These are phyloP conservation scores for Corynespora cassiicola DNA, from an alignment of 2,329 filamentous ascomycete genomes.

Conservation along the genomic window DNA sequence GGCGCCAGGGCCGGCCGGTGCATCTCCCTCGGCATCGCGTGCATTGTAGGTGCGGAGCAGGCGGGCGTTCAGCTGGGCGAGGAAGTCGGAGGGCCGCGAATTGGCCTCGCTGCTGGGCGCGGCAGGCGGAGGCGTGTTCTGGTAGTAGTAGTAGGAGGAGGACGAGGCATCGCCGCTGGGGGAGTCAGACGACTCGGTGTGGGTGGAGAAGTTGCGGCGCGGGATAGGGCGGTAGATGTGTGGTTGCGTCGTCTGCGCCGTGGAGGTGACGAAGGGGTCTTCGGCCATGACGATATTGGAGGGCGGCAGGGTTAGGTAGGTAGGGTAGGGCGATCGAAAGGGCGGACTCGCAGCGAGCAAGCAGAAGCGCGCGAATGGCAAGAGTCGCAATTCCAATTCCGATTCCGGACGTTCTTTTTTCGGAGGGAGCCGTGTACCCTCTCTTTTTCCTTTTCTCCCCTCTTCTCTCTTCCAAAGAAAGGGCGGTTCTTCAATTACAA, in stretches of 20 bases:
- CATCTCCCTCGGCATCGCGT: slow-evolving; percentile 25
- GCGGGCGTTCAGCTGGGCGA: slow-evolving; percentile 44
- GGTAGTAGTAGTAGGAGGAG: slow-evolving; percentile 12
- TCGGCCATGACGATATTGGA: slow-evolving; percentile 35
- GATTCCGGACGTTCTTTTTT: no score
- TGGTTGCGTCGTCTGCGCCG: slow-evolving; percentile 27
- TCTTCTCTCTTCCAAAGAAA: no score
- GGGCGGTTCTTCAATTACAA: slow-evolving; percentile 16
- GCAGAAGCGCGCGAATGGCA: slow-evolving; percentile 6
- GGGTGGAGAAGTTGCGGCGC: slow-evolving; percentile 40
- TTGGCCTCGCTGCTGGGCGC: slow-evolving; percentile 26
- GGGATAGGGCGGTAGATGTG: slow-evolving; percentile 48
- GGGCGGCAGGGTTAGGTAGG: slow-evolving; percentile 1
- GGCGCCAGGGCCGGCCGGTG: slow-evolving; percentile 24
- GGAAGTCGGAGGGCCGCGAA: slow-evolving; percentile 38
- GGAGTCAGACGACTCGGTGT: slow-evolving; percentile 31
- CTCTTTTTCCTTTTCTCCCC: no score
- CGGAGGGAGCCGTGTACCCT: no score
- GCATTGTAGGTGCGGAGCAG: slow-evolving; percentile 37
- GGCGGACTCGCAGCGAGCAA: not conserved
- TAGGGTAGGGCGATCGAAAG: not conserved
- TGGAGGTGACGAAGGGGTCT: slow-evolving; percentile 26
- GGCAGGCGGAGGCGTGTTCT: slow-evolving; percentile 16
- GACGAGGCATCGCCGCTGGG: slow-evolving; percentile 26
- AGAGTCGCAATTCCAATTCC: no score